These are phyloP conservation scores for Phaseolus lunatus DNA, from an alignment of 306 rosid genomes.

Conservation along the genomic window DNA sequence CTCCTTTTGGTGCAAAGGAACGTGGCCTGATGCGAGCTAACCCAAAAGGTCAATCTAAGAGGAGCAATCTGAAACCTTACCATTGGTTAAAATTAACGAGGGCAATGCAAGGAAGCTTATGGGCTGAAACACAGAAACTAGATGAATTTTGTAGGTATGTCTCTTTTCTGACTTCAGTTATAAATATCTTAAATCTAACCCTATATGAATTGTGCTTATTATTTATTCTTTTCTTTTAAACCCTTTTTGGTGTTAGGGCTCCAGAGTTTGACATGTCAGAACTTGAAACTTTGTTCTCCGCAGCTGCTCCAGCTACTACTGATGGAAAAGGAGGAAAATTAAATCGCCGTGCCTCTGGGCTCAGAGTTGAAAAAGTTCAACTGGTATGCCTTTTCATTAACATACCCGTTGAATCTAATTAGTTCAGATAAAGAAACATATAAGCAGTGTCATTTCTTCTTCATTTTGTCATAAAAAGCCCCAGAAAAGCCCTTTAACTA, in stretches of 20 bases:
- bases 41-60: slow-evolving; percentile 63
- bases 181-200: slow-evolving; percentile 40
- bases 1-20: slow-evolving; percentile 71
- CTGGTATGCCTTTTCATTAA: slow-evolving; percentile 62
- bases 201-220: slow-evolving; percentile 26
- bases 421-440: slow-evolving; percentile 8
- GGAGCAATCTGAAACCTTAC: slow-evolving; percentile 87
- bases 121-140: slow-evolving; percentile 91
- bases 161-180: slow-evolving; percentile 35
- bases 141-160: slow-evolving; percentile 85
- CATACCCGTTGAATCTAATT: slow-evolving; percentile 8
- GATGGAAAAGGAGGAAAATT: slow-evolving; percentile 60
- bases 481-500: slow-evolving; percentile 2
- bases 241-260: slow-evolving; percentile 67
- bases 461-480: slow-evolving; percentile 3
- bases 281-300: slow-evolving; percentile 91
- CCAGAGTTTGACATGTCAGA: slow-evolving; percentile 99
- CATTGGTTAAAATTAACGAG: slow-evolving; percentile 96
- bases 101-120: slow-evolving; percentile 96
- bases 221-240: not conserved
- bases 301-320: slow-evolving; percentile 68
- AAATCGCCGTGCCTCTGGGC: slow-evolving; percentile 53
- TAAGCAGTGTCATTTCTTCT: slow-evolving; percentile 26
- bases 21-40: slow-evolving; percentile 63
- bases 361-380: slow-evolving; percentile 87